Evolutionary conservation across 2,329 filamentous ascomycete species (phyloP).

Genomic region (Pseudofabraea citricarpa): DNA sequence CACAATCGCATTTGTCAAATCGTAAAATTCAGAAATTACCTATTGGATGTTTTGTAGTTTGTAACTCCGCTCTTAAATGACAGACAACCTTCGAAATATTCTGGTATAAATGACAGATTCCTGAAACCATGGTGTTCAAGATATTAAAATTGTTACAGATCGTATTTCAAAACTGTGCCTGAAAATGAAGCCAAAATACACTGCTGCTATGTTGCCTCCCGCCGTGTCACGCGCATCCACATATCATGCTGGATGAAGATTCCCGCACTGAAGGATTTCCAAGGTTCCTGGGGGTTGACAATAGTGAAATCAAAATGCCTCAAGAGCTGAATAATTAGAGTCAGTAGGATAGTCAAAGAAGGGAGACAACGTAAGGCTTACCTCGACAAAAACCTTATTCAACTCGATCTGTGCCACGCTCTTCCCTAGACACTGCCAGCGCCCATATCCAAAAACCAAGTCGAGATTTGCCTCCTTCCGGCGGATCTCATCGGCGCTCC

Average conservation of each 20-base stretch:
- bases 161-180: too few species aligned
- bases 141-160: too few species aligned
- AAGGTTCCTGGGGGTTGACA: neutral
- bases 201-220: too few species aligned
- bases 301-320: conserved; percentile 1
- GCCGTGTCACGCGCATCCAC: neutral
- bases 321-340: neutral
- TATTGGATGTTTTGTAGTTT: too few species aligned
- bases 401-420: conserved; percentile 27
- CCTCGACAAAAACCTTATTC: conserved; percentile 25
- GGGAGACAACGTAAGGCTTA: conserved; percentile 8
- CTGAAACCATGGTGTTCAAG: too few species aligned
- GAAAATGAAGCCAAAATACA: too few species aligned
- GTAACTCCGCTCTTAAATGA: too few species aligned
- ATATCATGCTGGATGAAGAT: conserved; percentile 1
- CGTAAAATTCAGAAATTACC: too few species aligned
- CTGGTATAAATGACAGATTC: too few species aligned
- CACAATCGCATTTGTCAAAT: too few species aligned
- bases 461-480: conserved; percentile 35
- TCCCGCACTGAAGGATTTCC: neutral
- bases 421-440: conserved; percentile 28
- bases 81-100: too few species aligned
- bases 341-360: neutral
- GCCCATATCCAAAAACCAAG: conserved; percentile 28
- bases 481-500: conserved; percentile 14